These are phyloP conservation scores for Carnegiea gigantea DNA, from an alignment of 179 eudicot species.

Conservation along the genomic window DNA sequence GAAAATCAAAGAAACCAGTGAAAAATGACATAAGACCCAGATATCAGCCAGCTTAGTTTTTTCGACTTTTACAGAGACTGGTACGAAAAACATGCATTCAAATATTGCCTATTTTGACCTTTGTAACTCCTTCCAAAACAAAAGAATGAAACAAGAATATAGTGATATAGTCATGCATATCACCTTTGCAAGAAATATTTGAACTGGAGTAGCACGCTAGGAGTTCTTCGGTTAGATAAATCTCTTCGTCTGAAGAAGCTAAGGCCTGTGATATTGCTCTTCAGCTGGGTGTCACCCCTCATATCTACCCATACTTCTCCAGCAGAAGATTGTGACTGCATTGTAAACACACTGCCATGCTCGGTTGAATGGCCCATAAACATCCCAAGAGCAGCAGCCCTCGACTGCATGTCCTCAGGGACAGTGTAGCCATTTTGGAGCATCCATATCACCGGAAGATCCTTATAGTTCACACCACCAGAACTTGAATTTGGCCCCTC, in stretches of 20 bases:
- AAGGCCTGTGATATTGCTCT: slow-evolving; percentile 25
- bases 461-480: slow-evolving; percentile 35
- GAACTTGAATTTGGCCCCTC: slow-evolving; percentile 32
- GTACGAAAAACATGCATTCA: no score
- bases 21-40: no score
- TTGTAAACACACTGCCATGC: not conserved
- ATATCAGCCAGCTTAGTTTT: no score
- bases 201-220: slow-evolving; percentile 49
- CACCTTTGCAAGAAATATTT: slow-evolving; percentile 71
- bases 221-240: slow-evolving; percentile 55
- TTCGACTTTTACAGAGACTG: no score
- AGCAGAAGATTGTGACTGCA: slow-evolving; percentile 38
- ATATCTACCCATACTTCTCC: slow-evolving; percentile 49
- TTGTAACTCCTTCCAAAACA: no score
- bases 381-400: slow-evolving; percentile 33
- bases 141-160: no score
- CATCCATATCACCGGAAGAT: slow-evolving; percentile 83
- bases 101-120: no score
- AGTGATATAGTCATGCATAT: not conserved
- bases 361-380: slow-evolving; percentile 31
- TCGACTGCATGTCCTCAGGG: slow-evolving; percentile 62
- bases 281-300: slow-evolving; percentile 36
- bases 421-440: slow-evolving; percentile 70
- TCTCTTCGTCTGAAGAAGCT: slow-evolving; percentile 36
- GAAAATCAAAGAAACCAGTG: no score